phyloP scores from a whole-genome alignment of 495 filamentous ascomycete genomes.

The Cenococcum geophilum region DNA sequence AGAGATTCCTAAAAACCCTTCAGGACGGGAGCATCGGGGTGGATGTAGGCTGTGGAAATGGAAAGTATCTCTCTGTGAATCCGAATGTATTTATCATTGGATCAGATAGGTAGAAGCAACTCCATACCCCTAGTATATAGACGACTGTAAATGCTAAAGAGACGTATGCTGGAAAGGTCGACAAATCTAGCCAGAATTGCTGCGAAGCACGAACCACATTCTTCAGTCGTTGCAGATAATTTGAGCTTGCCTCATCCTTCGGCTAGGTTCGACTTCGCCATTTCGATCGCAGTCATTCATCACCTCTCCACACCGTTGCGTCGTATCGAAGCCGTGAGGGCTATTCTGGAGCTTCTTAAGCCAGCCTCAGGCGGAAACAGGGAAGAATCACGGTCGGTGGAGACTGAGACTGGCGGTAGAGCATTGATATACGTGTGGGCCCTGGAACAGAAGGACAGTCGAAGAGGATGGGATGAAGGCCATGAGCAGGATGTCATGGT shows the following conservation, averaged over 20 bases:
- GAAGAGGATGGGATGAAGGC: constrained; percentile 85
- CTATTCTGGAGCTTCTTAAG: constrained; percentile 63
- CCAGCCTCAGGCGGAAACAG: constrained; percentile 22
- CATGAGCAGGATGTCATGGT: constrained; percentile 91
- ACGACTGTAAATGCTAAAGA: neutral
- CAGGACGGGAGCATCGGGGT: constrained; percentile 72
- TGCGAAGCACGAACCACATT: constrained; percentile 53
- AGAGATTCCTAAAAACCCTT: constrained; percentile 65
- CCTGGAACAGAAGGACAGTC: constrained; percentile 81
- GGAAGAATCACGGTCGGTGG: constrained; percentile 30
- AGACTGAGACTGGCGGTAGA: constrained; percentile 45
- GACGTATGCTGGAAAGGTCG: constrained; percentile 44
- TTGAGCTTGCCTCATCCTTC: constrained; percentile 62
- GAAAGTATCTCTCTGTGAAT: constrained; percentile 86
- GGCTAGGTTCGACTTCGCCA: constrained; percentile 78
- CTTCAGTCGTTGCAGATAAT: constrained; percentile 65
- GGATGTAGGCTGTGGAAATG: constrained; percentile 93
- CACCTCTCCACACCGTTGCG: constrained; percentile 81
- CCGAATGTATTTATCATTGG: constrained; percentile 72
- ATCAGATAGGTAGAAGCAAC: constrained; percentile 64
- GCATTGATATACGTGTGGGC: constrained; percentile 94
- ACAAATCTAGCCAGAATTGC: constrained; percentile 71
- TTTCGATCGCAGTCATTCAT: constrained; percentile 91
- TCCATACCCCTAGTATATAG: neutral
- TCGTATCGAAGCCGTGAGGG: constrained; percentile 64